Evolutionary conservation across 2,329 filamentous ascomycete genomes (phyloP), one percentile per base, ranked within the genome.

Genomic region (Blumeria graminis): DNA sequence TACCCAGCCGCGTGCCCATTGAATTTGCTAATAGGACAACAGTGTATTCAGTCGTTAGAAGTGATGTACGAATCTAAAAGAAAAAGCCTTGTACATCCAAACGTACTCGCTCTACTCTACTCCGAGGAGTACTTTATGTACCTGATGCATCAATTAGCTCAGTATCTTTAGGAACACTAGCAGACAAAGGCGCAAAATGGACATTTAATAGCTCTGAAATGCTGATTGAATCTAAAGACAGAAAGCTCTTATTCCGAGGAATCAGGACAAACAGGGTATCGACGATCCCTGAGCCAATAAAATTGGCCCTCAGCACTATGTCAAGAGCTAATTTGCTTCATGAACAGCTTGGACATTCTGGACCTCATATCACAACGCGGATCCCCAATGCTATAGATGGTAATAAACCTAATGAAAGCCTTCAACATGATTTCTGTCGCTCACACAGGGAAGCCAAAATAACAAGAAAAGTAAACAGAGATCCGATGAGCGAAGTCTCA

Each of bases 241-340:
- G 28, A n/a, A 52, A 35, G 36, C n/a, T 52, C n/a, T 18, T 53
- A 53, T 53, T 53, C 11, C 50, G 50, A 36, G 50, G 50, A 36
- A 53, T 16, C 9, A 35, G 33, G 18, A 10, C 32, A 9, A 36
- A 53, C 22, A 53, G 34, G 38, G 50, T 53, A 53, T 53, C 32
- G 50, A 35, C 9, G 1, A 53, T 53, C n/a, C 32, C 50, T 28
- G 9, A 53, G 38, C 34, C 9, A n/a, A 35, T 10, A 52, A 33
- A 52, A 36, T 6, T 35, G n/a, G 48, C 48, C 10, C 5, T n/a
- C 9, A 52, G 48, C 33, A 22, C 48, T 52, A 18, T 52, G 6
- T 11, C 28, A 16, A 52, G 28, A 16, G 48, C 48, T 35, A 36
- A 35, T 52, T 6, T 52, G 1, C 13, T 50, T 28, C 46, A 50